Evolutionary conservation across 2,329 filamentous ascomycete genomes (phyloP).

Genomic region (Talaromyces islandicus): DNA sequence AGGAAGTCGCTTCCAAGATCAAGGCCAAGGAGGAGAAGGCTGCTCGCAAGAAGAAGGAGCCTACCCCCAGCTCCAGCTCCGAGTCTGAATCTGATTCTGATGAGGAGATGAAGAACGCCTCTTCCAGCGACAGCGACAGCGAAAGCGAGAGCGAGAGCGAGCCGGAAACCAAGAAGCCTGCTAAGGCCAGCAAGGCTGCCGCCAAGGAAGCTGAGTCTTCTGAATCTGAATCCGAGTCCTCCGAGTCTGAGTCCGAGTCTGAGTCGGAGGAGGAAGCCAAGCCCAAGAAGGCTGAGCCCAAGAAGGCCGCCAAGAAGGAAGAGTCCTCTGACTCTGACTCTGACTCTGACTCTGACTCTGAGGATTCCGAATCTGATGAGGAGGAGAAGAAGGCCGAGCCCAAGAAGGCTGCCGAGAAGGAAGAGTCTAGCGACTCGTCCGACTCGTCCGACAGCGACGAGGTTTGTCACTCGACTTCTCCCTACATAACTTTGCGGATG

Average conservation of each 20-base stretch:
- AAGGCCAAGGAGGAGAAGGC: conserved; percentile 25
- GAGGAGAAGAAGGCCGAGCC: conserved; percentile 4
- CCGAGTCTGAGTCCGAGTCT: conserved; percentile 26
- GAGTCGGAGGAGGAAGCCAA: conserved; percentile 17
- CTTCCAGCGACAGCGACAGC: conserved; percentile 25
- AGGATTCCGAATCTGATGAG: conserved; percentile 22
- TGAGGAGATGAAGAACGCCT: conserved; percentile 27
- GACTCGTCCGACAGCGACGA: conserved; percentile 16
- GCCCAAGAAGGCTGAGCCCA: conserved; percentile 13
- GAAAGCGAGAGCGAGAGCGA: conserved; percentile 30
- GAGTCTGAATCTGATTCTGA: conserved; percentile 32
- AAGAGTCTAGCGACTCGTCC: conserved; percentile 18
- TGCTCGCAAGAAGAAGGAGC: conserved; percentile 38
- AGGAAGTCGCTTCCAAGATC: conserved; percentile 37
- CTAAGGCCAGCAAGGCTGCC: conserved; percentile 22
- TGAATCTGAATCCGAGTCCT: conserved; percentile 27
- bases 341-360: conserved; percentile 13
- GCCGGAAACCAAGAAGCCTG: conserved; percentile 28
- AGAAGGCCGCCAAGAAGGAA: conserved; percentile 14
- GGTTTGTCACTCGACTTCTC: conserved; percentile 2
- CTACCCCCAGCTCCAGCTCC: conserved; percentile 28
- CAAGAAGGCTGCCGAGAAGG: conserved; percentile 10
- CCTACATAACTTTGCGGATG: background rate
- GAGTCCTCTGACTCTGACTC: conserved; percentile 26
- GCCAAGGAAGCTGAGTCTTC: conserved; percentile 22